Evolutionary conservation across 352 stramenopile species (phyloP), one percentile per base, ranked within the genome.

Genomic region (Globisporangium emineosum): DNA sequence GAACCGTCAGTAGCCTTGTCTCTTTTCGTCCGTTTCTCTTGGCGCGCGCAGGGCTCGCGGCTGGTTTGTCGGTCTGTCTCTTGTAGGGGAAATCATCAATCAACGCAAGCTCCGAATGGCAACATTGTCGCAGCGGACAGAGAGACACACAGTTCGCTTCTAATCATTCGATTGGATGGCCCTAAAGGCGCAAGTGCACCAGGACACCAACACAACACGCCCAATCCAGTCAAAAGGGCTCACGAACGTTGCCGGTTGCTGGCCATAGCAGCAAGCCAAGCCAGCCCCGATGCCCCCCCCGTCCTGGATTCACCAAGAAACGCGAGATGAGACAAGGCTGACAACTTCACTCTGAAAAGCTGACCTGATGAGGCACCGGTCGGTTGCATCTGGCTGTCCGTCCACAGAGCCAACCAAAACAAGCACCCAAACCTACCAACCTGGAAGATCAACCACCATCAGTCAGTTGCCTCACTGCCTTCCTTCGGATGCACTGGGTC

Each of bases 321-420:
- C 52, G 12, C 52, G 40, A 21, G 33, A 45, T 58, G 52, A 58
- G 52, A 58, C 52, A 58, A 58, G 52, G 52, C 52, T 29, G 29
- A 57, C 17, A 29, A 33, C 51, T 33, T 40, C 29, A n/a, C 19
- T 6, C 19, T 47, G 40, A 17, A 47, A 47, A 47, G 40, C 5
- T 47, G 40, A 47, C n/a, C 21, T 52, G 45, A 29, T 52, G 45
- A 52, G 45, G 45, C 45, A 9, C 5, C n/a, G 10, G n/a, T 13
- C n/a, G 10, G n/a, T 47, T 47, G 40, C 17, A 23, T 47, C 40
- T 47, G 40, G 40, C 40, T n/a, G n/a, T n/a, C n/a, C n/a, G n/a
- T n/a, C n/a, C n/a, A n/a, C n/a, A n/a, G n/a, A 47, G 40, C 17
- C 40, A 23, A 12, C 40, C 17, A 7, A 45, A 21, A 17, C 37